phyloP scores from a whole-genome alignment of 1,139 yeast genomes.

The Pneumocystis wakefieldiae region DNA sequence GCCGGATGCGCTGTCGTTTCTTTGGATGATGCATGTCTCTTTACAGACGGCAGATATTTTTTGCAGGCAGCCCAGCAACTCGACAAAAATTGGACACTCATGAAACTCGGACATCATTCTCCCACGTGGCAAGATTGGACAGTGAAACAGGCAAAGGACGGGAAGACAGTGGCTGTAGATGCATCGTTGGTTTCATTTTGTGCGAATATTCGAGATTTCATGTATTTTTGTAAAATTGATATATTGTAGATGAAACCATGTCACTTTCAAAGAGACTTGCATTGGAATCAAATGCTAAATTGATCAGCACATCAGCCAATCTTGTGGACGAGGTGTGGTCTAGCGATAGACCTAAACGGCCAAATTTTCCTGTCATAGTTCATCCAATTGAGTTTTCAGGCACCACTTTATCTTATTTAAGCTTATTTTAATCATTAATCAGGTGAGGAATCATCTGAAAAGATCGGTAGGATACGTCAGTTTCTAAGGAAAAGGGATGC shows the following conservation, averaged over 20 bases:
- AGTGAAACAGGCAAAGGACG: conserved; percentile 28
- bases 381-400: conserved; percentile 30
- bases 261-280: conserved; percentile 21
- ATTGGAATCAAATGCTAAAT: conserved; percentile 33
- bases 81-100: conserved; percentile 66
- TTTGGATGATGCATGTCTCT: conserved; percentile 55
- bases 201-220: background rate
- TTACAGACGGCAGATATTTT: conserved; percentile 92
- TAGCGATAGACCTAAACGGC: conserved; percentile 24
- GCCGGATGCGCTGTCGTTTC: conserved; percentile 89
- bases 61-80: conserved; percentile 78
- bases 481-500: conserved; percentile 32
- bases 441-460: conserved; percentile 24
- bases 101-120: conserved; percentile 64
- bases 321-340: conserved; percentile 69
- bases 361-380: conserved; percentile 21
- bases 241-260: conserved; percentile 15
- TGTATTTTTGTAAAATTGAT: background rate
- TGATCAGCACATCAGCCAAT: conserved; percentile 54
- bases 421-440: background rate
- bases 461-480: conserved; percentile 33
- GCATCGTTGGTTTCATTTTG: conserved; percentile 47
- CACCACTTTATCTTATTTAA: background rate
- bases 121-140: conserved; percentile 88
- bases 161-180: conserved; percentile 37